These are phyloP conservation scores for Nevesoporus exiguus DNA, from an alignment of 768 basidiomycete genomes.

Conservation along the genomic window DNA sequence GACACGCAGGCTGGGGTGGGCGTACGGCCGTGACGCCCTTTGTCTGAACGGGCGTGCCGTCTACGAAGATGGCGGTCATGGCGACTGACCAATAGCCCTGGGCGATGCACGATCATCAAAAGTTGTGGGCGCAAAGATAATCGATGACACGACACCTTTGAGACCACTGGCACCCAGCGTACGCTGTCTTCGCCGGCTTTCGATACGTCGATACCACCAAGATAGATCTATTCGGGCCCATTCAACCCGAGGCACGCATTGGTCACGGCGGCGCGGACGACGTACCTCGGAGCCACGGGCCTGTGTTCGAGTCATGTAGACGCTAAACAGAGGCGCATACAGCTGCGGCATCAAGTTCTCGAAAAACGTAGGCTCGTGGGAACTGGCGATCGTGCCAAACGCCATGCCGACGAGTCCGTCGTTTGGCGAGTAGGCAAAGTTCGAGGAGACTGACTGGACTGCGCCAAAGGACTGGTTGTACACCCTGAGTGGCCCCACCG, in stretches of 20 bases:
- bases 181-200: slow-evolving; percentile 28
- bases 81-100: slow-evolving; percentile 62
- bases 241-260: neutral
- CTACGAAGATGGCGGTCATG: slow-evolving; percentile 45
- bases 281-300: slow-evolving; percentile 48
- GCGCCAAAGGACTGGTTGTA: slow-evolving; percentile 54
- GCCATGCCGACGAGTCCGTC: slow-evolving; percentile 61
- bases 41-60: slow-evolving; percentile 15
- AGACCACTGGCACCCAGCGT: slow-evolving; percentile 37
- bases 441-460: slow-evolving; percentile 42
- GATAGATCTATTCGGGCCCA: slow-evolving; percentile 6
- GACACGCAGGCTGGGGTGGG: neutral
- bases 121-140: neutral
- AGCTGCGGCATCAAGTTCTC: slow-evolving; percentile 55
- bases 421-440: slow-evolving; percentile 50
- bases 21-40: slow-evolving; percentile 15
- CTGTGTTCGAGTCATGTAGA: slow-evolving; percentile 48
- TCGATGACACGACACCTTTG: slow-evolving; percentile 27
- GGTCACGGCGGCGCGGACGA: neutral
- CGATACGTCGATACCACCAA: slow-evolving; percentile 34
- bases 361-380: slow-evolving; percentile 51
- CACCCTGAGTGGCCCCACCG: slow-evolving; percentile 44
- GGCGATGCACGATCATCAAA: slow-evolving; percentile 1
- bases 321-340: slow-evolving; percentile 49
- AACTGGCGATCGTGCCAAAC: slow-evolving; percentile 52